Evolutionary conservation across 257 asterid genomes (phyloP).

Genomic region (Solanum gandarillasii): DNA sequence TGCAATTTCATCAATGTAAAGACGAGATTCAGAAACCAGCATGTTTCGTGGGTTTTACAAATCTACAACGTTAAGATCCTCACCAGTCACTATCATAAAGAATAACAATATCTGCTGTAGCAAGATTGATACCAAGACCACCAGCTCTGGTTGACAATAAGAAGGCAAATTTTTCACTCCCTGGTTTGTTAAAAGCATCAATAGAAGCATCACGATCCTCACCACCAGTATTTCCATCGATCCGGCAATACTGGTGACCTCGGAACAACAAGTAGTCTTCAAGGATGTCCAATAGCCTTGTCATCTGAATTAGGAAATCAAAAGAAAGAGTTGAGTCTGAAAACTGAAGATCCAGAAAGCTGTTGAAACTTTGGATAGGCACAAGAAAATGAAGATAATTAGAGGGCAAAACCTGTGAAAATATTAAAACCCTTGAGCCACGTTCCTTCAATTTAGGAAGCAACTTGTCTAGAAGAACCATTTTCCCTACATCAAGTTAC

Average conservation of each 20-base stretch:
- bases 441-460: conserved; percentile 97
- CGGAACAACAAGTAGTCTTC: conserved; percentile 63
- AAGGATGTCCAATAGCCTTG: conserved; percentile 6
- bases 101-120: conserved; percentile 74
- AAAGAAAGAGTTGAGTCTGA: not conserved
- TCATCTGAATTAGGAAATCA: conserved; percentile 3
- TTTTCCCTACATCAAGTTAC: conserved; percentile 54
- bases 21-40: not conserved
- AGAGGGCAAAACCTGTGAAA: conserved; percentile 62
- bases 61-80: not conserved
- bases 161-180: conserved; percentile 7
- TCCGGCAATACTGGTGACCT: conserved; percentile 80
- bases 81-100: conserved; percentile 99
- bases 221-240: conserved; percentile 78
- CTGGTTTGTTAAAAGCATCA: conserved; percentile 1
- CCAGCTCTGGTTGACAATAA: conserved; percentile 6
- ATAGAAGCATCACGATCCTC: conserved; percentile 7
- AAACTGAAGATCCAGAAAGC: not conserved
- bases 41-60: not conserved
- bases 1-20: conserved; percentile 20
- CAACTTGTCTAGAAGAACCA: conserved; percentile 98
- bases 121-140: conserved; percentile 6
- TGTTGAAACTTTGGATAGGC: not conserved
- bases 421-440: conserved; percentile 92
- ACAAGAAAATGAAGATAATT: not conserved